Evolutionary conservation across 164 flowering plant genomes (phyloP), one percentile per base, ranked within the genome.

Genomic region (Vitis rotundifolia): DNA sequence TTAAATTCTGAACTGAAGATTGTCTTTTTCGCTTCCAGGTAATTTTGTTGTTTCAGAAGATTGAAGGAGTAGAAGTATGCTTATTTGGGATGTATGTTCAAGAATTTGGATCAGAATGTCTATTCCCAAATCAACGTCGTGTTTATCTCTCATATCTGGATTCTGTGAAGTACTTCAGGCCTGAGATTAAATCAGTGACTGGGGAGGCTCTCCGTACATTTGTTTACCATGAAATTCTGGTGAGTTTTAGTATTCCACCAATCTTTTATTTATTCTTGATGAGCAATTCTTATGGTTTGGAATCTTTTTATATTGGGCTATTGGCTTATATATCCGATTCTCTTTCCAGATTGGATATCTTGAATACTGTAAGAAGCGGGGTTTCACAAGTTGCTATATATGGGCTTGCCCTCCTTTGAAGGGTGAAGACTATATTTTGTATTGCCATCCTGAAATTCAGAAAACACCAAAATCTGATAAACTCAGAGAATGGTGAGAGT

Each of bases 321-420:
- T 50, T 71, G 16, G 19, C 16, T 19, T 28, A 58, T 16, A 28
- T 53, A 5, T 26, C n/a, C 48, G 29, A 51, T 73, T 55, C 18
- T 59, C 18, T 68, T 68, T 79, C 16, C 85, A 96, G 99, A 96
- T 96, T 70, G 99, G 95, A 64, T 96, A 96, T 74, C 92, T 96
- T 58, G 99, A 96, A 66, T 92, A 93, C 75, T 96, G 99, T 86
- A 96, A 96, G 82, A 74, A 60, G 61, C 87, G 99, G 19, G 99
- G 99, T 67, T 96, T 96, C 76, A 84, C 97, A 12, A 93, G 99
- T 76, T 96, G 99, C 80, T 96, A 96, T 66, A 96, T 96, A 73
- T 96, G 99, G 99, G 99, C 99, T 59, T 96, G 99, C 77, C 99
- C 99, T 69, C 99, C 99, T 31, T 66, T 96, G 70, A 96, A 93